Conservation (phyloP, 2,329 filamentous ascomycete species). For the Aspergillus phoenicis region DNA sequence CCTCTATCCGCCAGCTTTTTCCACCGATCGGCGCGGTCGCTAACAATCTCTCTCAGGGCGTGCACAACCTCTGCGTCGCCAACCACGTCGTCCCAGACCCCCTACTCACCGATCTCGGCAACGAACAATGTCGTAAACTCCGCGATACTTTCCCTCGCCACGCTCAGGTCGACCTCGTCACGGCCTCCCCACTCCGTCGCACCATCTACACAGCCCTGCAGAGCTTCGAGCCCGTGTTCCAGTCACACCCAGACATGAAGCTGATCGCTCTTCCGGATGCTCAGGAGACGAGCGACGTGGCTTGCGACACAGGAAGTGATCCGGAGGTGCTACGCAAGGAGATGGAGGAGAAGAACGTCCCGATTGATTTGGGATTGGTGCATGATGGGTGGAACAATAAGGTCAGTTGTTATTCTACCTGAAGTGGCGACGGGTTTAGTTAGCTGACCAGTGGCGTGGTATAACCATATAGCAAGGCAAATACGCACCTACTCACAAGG, state of each 20-base stretch:
- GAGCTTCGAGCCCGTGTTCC: slow-evolving; percentile 63
- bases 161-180: slow-evolving; percentile 66
- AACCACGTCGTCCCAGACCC: slow-evolving; percentile 79
- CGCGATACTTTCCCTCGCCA: slow-evolving; percentile 66
- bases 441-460: not conserved
- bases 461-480: slow-evolving; percentile 36
- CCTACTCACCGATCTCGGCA: slow-evolving; percentile 72
- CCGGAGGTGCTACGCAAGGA: slow-evolving; percentile 59
- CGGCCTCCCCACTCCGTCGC: slow-evolving; percentile 77
- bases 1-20: no score
- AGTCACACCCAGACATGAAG: slow-evolving; percentile 48
- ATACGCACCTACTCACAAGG: slow-evolving; percentile 51
- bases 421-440: not conserved
- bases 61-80: slow-evolving; percentile 73
- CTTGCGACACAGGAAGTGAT: slow-evolving; percentile 74
- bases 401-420: slow-evolving; percentile 26
- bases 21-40: not conserved
- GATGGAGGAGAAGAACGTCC: slow-evolving; percentile 57
- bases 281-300: slow-evolving; percentile 74
- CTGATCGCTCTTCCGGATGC: slow-evolving; percentile 71
- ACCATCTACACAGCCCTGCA: slow-evolving; percentile 77
- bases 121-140: slow-evolving; percentile 71
- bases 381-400: slow-evolving; percentile 74
- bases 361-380: slow-evolving; percentile 66
- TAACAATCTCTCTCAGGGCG: slow-evolving; percentile 58